Evolutionary conservation across 306 rosid genomes (phyloP), one percentile per base, ranked within the genome.

Genomic region (Rosa persica): DNA sequence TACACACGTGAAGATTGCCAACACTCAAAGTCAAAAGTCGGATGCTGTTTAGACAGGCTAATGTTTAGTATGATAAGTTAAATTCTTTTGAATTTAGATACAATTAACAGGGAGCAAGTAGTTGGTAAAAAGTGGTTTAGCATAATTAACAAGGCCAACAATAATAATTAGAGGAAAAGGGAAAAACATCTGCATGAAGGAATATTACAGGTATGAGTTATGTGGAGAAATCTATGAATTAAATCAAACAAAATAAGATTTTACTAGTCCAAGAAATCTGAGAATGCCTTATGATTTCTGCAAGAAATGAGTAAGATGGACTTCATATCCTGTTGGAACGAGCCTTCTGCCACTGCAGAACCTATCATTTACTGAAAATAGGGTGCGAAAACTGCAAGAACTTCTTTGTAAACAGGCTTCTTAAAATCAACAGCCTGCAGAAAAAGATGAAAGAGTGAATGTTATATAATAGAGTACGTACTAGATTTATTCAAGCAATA

Each of bases 381-480:
- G 7, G 97, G 92, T 66, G 86, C 81, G 72, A 94, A 94, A 49
- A 52, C 87, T 25, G 85, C 77, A 9, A 92, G 74, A 76, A 88
- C 97, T 80, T 94, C 89, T 88, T 85, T 86, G 88, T 95, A 95
- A 80, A 95, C 90, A 76, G 98, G 93, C 89, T 92, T 93, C 91
- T 91, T 92, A 86, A 91, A 95, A 81, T 91, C 97, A 83, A 88
- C 97, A 11, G 84, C 89, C 98, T 92, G 91, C 87, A 80, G 25
- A 25, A 81, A 67, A 49, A 67, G 70, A 80, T 47, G 34, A 43
- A 55, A 61, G 74, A 72, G 10, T 27, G 22, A 12, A 25, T 38
- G 73, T 42, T 51, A 34, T 51, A 23, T 25, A 20, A 72, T 22
- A 67, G 55, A 73, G 27, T 9, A 39, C 5, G 8, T 23, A 61